These are phyloP conservation scores for Saturnispora galanensis DNA, from an alignment of 805 yeast species.

Conservation along the genomic window DNA sequence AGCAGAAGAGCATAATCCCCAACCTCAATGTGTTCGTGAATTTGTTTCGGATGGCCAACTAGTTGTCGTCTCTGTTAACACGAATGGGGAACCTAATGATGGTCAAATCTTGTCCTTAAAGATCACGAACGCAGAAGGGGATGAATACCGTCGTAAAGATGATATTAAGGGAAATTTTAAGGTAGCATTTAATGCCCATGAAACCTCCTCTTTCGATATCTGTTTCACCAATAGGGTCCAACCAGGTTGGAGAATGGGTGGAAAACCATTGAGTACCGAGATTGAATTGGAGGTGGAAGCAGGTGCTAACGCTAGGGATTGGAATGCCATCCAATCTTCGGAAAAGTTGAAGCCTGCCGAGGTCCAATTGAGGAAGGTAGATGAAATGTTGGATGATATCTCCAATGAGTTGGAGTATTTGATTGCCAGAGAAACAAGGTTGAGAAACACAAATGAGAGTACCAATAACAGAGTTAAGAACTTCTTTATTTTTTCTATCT, in stretches of 20 bases:
- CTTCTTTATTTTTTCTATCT: slow-evolving; percentile 63
- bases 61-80: slow-evolving; percentile 73
- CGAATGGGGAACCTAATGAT: slow-evolving; percentile 72
- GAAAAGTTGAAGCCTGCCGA: slow-evolving; percentile 92
- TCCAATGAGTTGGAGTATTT: slow-evolving; percentile 72
- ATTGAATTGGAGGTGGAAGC: slow-evolving; percentile 87
- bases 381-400: slow-evolving; percentile 79
- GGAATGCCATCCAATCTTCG: slow-evolving; percentile 88
- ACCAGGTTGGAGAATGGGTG: slow-evolving; percentile 30
- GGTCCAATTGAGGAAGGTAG: slow-evolving; percentile 77
- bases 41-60: slow-evolving; percentile 76
- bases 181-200: slow-evolving; percentile 78
- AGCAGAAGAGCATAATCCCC: slow-evolving; percentile 21
- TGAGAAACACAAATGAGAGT: slow-evolving; percentile 95
- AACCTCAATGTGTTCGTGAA: slow-evolving; percentile 83
- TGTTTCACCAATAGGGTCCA: slow-evolving; percentile 67
- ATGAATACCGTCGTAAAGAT: slow-evolving; percentile 70
- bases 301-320: slow-evolving; percentile 96
- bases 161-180: slow-evolving; percentile 64
- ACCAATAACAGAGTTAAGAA: slow-evolving; percentile 88
- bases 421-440: slow-evolving; percentile 77
- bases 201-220: slow-evolving; percentile 78
- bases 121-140: slow-evolving; percentile 72
- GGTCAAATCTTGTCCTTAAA: slow-evolving; percentile 69
- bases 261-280: slow-evolving; percentile 41